These are phyloP conservation scores for Daldinia eschscholtzii DNA, from an alignment of 2,329 filamentous ascomycete species.

Conservation along the genomic window DNA sequence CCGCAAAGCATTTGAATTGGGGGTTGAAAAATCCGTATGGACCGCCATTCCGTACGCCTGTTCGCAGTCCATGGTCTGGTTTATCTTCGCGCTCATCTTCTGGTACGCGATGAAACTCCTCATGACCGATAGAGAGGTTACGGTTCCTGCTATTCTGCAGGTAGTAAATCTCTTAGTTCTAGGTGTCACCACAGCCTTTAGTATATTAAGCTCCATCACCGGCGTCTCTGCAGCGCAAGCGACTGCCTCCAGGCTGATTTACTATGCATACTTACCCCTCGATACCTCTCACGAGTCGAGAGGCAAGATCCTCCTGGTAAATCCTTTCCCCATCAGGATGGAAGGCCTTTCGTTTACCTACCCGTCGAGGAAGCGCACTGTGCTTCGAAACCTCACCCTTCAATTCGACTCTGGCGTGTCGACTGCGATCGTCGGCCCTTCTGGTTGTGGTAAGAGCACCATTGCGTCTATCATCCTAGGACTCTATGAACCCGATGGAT, in stretches of 20 bases:
- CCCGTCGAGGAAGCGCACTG: constrained; percentile 63
- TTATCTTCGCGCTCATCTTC: constrained; percentile 83
- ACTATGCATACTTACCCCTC: constrained; percentile 71
- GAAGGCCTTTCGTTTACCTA: constrained; percentile 78
- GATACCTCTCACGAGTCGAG: constrained; percentile 68
- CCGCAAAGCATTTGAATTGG: constrained; percentile 67
- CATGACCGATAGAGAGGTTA: constrained; percentile 58
- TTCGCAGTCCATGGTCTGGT: constrained; percentile 78
- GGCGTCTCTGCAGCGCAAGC: constrained; percentile 82
- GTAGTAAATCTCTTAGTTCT: constrained; percentile 89
- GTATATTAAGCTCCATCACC: constrained; percentile 80
- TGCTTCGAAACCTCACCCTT: constrained; percentile 76
- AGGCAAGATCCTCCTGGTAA: constrained; percentile 55
- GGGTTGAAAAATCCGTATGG: constrained; percentile 74
- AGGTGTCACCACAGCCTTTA: constrained; percentile 78
- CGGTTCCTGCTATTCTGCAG: constrained; percentile 72
- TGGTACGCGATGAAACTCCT: constrained; percentile 82
- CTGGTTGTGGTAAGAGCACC: constrained; percentile 93
- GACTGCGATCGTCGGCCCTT: constrained; percentile 84
- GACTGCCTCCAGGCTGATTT: constrained; percentile 78
- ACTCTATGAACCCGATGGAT: constrained; percentile 67
- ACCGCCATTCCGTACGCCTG: constrained; percentile 81
- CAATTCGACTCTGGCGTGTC: constrained; percentile 72
- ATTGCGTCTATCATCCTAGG: constrained; percentile 80
- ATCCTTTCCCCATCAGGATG: constrained; percentile 64